phyloP scores from a whole-genome alignment of 306 rosid genomes.

The Castanea sativa region DNA sequence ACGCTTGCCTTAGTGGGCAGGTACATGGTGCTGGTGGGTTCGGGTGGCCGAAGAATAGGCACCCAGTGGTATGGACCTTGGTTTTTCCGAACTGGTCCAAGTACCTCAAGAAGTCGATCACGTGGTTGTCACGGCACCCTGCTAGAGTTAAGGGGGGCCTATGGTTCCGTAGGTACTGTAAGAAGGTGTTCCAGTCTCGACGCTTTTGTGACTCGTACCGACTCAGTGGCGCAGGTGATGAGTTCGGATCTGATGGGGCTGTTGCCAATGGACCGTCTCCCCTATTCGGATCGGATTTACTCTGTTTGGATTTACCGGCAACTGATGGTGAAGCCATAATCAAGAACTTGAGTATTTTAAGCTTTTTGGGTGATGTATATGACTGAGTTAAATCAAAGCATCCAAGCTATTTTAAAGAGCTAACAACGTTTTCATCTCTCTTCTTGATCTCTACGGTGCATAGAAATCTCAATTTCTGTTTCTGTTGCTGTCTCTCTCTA shows the following conservation, averaged over 20 bases:
- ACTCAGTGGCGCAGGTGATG: constrained; percentile 61
- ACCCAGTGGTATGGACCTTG: constrained; percentile 68
- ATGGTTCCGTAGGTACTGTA: constrained; percentile 80
- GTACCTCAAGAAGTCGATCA: constrained; percentile 81
- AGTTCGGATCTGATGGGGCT: constrained; percentile 15
- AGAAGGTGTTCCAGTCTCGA: constrained; percentile 92
- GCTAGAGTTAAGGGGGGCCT: constrained; percentile 83
- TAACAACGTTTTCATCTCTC: not conserved
- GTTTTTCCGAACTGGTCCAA: constrained; percentile 92
- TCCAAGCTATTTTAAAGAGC: not conserved
- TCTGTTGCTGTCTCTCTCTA: not conserved
- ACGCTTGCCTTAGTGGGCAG: too few species aligned
- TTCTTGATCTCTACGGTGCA: not conserved
- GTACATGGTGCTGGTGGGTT: too few species aligned
- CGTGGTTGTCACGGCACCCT: constrained; percentile 91
- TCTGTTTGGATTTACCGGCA: not conserved
- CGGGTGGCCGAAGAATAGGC: constrained; percentile 64
- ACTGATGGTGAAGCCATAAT: constrained; percentile 64
- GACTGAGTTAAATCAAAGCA: not conserved
- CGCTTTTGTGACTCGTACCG: constrained; percentile 89
- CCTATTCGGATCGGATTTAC: constrained; percentile 14
- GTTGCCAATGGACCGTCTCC: constrained; percentile 23
- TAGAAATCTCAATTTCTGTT: not conserved
- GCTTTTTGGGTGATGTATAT: not conserved
- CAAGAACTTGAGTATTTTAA: not conserved